Evolutionary conservation across 1,284 basidiomycete species (phyloP).

Genomic region (Chondrostereum purpureum): DNA sequence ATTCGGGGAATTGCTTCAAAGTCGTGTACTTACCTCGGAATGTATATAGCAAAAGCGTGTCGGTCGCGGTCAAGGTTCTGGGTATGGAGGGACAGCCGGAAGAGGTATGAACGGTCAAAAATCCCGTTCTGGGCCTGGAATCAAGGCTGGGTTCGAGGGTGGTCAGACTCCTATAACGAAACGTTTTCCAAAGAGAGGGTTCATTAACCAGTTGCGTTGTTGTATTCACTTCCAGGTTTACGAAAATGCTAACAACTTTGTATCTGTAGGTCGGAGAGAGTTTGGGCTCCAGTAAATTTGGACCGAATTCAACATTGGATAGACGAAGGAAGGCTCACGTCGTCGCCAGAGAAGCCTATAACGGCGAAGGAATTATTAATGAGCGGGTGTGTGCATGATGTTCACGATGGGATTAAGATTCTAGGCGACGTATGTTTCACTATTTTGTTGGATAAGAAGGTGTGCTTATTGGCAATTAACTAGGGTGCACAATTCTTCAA

Average conservation of each 20-base stretch:
- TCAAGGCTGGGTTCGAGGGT: constrained; percentile 85
- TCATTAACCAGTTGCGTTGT: constrained; percentile 71
- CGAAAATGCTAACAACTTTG: too few species aligned
- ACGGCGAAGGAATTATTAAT: constrained; percentile 81
- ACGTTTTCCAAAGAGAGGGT: constrained; percentile 90
- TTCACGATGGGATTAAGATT: constrained; percentile 88
- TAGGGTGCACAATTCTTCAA: constrained; percentile 67
- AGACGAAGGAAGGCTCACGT: constrained; percentile 76
- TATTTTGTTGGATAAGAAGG: constrained; percentile 1
- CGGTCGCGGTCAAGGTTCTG: constrained; percentile 88
- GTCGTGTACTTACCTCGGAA: too few species aligned
- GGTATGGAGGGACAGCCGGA: constrained; percentile 87
- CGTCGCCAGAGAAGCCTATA: constrained; percentile 76
- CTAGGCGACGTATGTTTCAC: constrained; percentile 65
- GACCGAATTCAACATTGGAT: constrained; percentile 90
- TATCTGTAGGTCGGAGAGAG: constrained; percentile 33
- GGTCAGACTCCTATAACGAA: constrained; percentile 95
- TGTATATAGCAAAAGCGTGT: constrained; percentile 88
- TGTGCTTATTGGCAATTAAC: constrained; percentile 9
- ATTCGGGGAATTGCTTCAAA: too few species aligned
- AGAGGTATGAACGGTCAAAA: constrained; percentile 97
- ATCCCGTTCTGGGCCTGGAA: constrained; percentile 87
- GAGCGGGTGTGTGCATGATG: constrained; percentile 85
- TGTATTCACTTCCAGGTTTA: neutral
- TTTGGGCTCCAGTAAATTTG: constrained; percentile 81